A percentile compares a stretch with the other conserved stretches of the same genome.
These are phyloP conservation scores for Tylopilus sp. DNA, from an alignment of 1,284 basidiomycete genomes.

Conservation along the genomic window DNA sequence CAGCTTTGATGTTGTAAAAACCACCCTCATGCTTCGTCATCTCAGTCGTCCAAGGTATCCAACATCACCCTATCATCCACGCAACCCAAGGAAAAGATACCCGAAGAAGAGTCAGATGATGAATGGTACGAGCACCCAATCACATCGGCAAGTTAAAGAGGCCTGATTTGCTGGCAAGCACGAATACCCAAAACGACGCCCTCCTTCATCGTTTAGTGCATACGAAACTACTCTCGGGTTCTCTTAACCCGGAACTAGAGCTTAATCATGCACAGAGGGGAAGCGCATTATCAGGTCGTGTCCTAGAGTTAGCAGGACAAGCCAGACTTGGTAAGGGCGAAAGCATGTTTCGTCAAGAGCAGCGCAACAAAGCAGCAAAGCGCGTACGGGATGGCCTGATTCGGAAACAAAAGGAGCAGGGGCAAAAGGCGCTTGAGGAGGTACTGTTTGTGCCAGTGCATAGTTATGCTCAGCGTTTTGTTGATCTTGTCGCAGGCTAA, in stretches of 20 bases:
- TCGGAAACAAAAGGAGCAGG: slow-evolving; percentile 58
- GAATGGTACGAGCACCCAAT: slow-evolving; percentile 20
- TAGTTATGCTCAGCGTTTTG: neutral
- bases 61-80: slow-evolving; percentile 47
- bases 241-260: slow-evolving; percentile 58
- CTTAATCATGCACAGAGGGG: slow-evolving; percentile 63
- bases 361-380: slow-evolving; percentile 67
- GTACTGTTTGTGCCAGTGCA: slow-evolving; percentile 43
- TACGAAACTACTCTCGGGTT: slow-evolving; percentile 72
- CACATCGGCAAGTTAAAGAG: neutral
- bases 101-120: slow-evolving; percentile 50
- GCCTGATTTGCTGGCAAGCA: slow-evolving; percentile 41
- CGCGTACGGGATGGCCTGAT: slow-evolving; percentile 66
- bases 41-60: slow-evolving; percentile 76
- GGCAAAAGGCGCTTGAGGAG: slow-evolving; percentile 60
- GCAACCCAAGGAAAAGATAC: slow-evolving; percentile 36
- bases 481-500: slow-evolving; percentile 54
- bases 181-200: slow-evolving; percentile 72
- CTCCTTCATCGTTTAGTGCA: slow-evolving; percentile 74
- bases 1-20: neutral
- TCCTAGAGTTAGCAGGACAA: slow-evolving; percentile 64
- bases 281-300: slow-evolving; percentile 70
- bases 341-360: slow-evolving; percentile 51
- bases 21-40: slow-evolving; percentile 1
- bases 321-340: slow-evolving; percentile 74